phyloP scores from a whole-genome alignment of 768 basidiomycete species.

The Porpolomopsis calyptriformis region DNA sequence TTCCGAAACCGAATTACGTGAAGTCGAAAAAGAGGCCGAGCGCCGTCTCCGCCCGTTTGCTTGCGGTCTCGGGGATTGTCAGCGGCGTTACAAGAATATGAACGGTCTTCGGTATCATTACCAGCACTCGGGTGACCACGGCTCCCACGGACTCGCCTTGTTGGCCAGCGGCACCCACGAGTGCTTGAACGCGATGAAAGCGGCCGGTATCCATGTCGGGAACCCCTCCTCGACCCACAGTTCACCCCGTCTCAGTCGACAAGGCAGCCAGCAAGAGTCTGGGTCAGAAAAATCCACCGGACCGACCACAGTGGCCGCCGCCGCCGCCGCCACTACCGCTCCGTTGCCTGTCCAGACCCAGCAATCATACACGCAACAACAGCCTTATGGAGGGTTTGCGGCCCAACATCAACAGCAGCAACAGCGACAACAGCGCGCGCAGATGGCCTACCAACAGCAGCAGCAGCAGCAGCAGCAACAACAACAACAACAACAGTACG shows the following conservation, averaged over 20 bases:
- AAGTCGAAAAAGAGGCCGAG: conserved; percentile 79
- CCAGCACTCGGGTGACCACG: conserved; percentile 93
- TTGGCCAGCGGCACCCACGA: conserved; percentile 68
- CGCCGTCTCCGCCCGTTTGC: conserved; percentile 74
- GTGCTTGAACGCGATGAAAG: conserved; percentile 23
- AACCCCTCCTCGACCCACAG: conserved; percentile 5
- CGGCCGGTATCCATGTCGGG: conserved; percentile 2
- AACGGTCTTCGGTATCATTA: conserved; percentile 95
- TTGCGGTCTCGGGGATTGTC: conserved; percentile 79
- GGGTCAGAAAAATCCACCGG: not conserved
- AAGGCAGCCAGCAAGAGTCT: conserved; percentile 5
- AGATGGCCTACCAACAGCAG: no score
- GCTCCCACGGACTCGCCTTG: conserved; percentile 75
- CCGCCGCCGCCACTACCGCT: conserved; percentile 6
- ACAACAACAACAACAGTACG: conserved; percentile 17
- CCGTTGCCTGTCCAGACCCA: conserved; percentile 4
- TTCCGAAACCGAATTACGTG: conserved; percentile 53
- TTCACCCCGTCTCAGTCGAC: conserved; percentile 4
- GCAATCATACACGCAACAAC: conserved; percentile 15
- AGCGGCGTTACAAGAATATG: conserved; percentile 95
- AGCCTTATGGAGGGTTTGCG: conserved; percentile 25
- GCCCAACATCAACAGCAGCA: conserved; percentile 16
- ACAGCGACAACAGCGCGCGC: conserved; percentile 15
- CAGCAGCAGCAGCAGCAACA: no score
- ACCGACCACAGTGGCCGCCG: not conserved